Base-by-base conservation (phyloP, 306 rosid genomes). In the Sphenostylis stenocarpa region DNA sequence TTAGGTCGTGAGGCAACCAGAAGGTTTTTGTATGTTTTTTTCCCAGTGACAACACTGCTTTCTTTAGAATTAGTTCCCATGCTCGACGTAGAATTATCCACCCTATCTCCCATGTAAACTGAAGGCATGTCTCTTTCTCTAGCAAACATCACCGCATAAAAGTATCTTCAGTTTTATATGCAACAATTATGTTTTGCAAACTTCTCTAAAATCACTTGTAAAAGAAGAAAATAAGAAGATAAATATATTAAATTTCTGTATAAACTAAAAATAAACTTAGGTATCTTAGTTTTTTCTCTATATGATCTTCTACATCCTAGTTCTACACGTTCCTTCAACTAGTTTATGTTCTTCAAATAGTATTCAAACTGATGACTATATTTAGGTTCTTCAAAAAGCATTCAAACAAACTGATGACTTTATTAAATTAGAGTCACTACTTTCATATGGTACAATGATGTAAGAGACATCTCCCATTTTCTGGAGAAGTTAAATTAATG, bases 101-200 rank as follows among this genome's bases (percentile, higher is more conserved):
- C 75, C 34, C 80, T 51, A 76, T 85, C 91, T 19, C 82, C 97
- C 98, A 91, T 90, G 43, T 81, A 83, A 61, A 74, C 49, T 17
- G 80, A 61, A 19, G 77, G 51, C 61, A 53, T 56, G 77, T 67
- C 49, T 47, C n/a, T 41, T 56, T 72, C 76, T 47, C 77, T 72
- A 44, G n/a, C 47, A 64, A 48, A 53, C 65, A 52, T 73, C 16
- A 10, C 43, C 34, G 38, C 72, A 44, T 60, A 31, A 62, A 45
- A 15, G 56, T 13, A 48, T n/a, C 12, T 84, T 64, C 70, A 65
- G 70, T 65, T 23, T 64, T 73, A 70, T 69, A 56, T 64, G 49
- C 70, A 70, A 70, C 17, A 24, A 41, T 62, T 45, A 45, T 4
- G 55, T n/a, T 7, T 7, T 5, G 19, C 17, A 49, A 49, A n/a